Conservation (phyloP, 2,329 filamentous ascomycete genomes). For the Fusarium sp. region DNA sequence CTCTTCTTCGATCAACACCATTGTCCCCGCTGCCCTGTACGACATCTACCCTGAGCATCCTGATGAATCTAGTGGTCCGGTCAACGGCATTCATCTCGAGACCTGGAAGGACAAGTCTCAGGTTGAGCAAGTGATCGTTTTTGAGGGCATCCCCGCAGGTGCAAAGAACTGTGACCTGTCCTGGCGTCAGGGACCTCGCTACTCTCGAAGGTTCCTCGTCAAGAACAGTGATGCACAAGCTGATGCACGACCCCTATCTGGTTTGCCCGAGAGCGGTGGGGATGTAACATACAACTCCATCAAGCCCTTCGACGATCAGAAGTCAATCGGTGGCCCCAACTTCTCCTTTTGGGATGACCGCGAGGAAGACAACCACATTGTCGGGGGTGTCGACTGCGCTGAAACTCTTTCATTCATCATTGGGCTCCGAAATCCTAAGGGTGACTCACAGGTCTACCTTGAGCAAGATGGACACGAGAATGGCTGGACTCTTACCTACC, state of each 20-base stretch:
- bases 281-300: conserved; percentile 43
- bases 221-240: conserved; percentile 43
- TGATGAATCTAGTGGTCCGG: conserved; percentile 19
- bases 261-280: conserved; percentile 33
- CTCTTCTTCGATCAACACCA: background rate
- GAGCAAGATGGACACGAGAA: conserved; percentile 47
- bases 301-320: conserved; percentile 35
- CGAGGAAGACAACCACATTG: conserved; percentile 29
- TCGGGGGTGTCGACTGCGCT: conserved; percentile 43
- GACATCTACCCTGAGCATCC: conserved; percentile 35
- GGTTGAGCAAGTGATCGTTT: conserved; percentile 49
- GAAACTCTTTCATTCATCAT: conserved; percentile 46
- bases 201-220: conserved; percentile 54
- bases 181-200: conserved; percentile 52
- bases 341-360: conserved; percentile 48
- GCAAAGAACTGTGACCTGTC: conserved; percentile 46
- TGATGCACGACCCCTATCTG: conserved; percentile 39
- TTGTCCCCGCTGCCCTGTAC: conserved; percentile 8
- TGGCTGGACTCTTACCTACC: conserved; percentile 43
- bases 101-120: conserved; percentile 38
- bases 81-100: conserved; percentile 39
- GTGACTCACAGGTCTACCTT: conserved; percentile 46
- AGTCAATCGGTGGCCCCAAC: conserved; percentile 39
- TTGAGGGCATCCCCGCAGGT: conserved; percentile 46
- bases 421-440: conserved; percentile 30